Conservation (phyloP, 2,329 filamentous ascomycete genomes). For the Blumeria hordei region DNA sequence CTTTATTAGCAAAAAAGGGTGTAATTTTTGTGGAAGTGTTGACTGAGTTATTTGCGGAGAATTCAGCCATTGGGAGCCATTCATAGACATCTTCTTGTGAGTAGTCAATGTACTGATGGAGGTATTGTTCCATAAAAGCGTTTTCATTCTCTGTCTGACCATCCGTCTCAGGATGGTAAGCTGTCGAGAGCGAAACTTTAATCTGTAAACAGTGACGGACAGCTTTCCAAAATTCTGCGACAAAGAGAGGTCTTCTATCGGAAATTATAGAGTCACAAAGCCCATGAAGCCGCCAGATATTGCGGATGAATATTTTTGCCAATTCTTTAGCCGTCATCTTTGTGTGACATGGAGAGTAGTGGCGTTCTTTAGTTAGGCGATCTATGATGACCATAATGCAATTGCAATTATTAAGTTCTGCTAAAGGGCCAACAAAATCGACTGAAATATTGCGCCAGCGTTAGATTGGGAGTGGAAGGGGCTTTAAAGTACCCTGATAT, state of each 20-base stretch:
- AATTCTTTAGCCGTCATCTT: no score
- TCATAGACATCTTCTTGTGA: constrained; percentile 4
- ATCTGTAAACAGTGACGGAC: neutral
- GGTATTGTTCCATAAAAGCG: constrained; percentile 2
- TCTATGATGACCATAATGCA: no score
- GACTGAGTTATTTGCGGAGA: constrained; percentile 1
- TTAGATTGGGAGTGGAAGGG: neutral
- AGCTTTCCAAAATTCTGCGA: neutral
- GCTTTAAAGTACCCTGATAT: neutral
- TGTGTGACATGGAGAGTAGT: no score
- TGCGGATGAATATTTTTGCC: no score
- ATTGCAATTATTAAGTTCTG: neutral
- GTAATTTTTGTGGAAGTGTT: neutral
- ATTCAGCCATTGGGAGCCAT: constrained; percentile 4
- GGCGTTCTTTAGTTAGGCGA: no score
- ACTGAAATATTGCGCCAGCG: neutral
- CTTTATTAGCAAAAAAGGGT: constrained; percentile 2
- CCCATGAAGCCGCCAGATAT: no score
- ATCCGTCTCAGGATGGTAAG: neutral
- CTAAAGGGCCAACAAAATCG: neutral
- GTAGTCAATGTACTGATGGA: constrained; percentile 4
- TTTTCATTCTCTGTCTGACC: constrained; percentile 5
- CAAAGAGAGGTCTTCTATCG: neutral
- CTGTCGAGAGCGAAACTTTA: neutral
- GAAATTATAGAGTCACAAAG: no score